Base-by-base conservation (phyloP, 192 early-diverging fungal genomes). In the Mortierella antarctica region DNA sequence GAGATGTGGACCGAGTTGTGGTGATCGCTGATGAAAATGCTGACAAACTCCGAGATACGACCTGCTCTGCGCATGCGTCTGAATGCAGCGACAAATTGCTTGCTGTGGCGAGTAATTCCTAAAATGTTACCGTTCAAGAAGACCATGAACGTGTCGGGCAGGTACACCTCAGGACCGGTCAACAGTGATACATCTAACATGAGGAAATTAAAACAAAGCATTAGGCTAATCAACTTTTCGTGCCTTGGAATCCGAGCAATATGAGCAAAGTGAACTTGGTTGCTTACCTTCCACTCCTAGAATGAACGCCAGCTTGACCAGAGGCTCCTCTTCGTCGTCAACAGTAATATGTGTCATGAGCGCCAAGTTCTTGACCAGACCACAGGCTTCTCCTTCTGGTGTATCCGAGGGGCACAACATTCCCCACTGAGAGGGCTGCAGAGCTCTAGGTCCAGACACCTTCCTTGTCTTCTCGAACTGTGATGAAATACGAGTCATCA, bases 401-500 rank as follows among this genome's bases (percentile, higher is more conserved):
- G 97, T 99, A 86, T 99, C 97, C 6, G 96, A 94, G 0, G 96
- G 93, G 84, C 97, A 99, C 67, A 97, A 71, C 94, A 97, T 97
- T 63, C 97, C 97, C 93, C 95, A 99, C 85, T 97, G 96, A 12
- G 96, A 97, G 8, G 97, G 95, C 86, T 98, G 97, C 58, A 98
- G 83, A 18, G 95, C 90, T 85, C 97, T 91, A n/a, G 97, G 97
- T 60, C 97, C 97, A 7, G 94, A 95, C 8, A 98, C 95, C 82
- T 99, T 99, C 74, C 97, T 86, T 2, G 97, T 97, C 85, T 99
- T 99, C 85, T 99, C 97, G 85, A 98, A 97, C 86, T 99, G 98
- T 31, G 93, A 95, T 65, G 87, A 91, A 59, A 99, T 98, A 71
- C 98, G 88, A 11, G 98, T 99, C 91, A 99, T 93, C 95, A 98